phyloP scores from a whole-genome alignment of 202 grass and related monocot species.

The Musa balbisiana region DNA sequence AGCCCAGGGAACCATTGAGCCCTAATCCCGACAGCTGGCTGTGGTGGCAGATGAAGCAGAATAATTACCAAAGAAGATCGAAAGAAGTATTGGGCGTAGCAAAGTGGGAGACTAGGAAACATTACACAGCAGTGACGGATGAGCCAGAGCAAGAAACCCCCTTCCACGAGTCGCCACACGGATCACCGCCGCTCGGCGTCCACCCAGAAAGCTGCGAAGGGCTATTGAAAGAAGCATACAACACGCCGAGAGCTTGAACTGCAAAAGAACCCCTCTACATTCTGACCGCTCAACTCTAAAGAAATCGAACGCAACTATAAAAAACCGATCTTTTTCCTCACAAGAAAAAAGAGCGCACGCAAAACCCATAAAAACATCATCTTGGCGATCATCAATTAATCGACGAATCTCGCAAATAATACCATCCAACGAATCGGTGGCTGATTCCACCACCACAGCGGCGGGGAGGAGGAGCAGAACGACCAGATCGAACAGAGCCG shows the following conservation, averaged over 20 bases:
- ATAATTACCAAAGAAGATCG: not conserved
- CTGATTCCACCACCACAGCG: constrained; percentile 33
- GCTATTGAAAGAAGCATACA: constrained; percentile 65
- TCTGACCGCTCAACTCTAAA: not conserved
- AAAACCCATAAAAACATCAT: not conserved
- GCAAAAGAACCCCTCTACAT: constrained; percentile 10
- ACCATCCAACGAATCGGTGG: constrained; percentile 78
- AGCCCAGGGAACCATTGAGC: constrained; percentile 61
- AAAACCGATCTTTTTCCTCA: not conserved
- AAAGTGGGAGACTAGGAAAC: not conserved
- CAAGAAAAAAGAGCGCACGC: not conserved
- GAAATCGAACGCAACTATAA: not conserved
- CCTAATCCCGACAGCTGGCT: constrained; percentile 37
- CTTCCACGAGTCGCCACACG: constrained; percentile 77
- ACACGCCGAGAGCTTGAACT: constrained; percentile 53
- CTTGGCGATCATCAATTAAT: not conserved
- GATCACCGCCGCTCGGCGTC: constrained; percentile 68
- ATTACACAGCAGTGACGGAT: constrained; percentile 69
- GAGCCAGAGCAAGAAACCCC: constrained; percentile 76
- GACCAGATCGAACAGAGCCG: constrained; percentile 3
- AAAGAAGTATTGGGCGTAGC: not conserved
- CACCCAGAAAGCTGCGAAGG: constrained; percentile 69
- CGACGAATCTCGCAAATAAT: not conserved
- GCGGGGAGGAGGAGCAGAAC: constrained; percentile 26
- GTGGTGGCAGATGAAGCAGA: constrained; percentile 10